Evolutionary conservation across 2,329 filamentous ascomycete species (phyloP), one percentile per base, ranked within the genome.

Genomic region (Pseudocercospora macadamiae): DNA sequence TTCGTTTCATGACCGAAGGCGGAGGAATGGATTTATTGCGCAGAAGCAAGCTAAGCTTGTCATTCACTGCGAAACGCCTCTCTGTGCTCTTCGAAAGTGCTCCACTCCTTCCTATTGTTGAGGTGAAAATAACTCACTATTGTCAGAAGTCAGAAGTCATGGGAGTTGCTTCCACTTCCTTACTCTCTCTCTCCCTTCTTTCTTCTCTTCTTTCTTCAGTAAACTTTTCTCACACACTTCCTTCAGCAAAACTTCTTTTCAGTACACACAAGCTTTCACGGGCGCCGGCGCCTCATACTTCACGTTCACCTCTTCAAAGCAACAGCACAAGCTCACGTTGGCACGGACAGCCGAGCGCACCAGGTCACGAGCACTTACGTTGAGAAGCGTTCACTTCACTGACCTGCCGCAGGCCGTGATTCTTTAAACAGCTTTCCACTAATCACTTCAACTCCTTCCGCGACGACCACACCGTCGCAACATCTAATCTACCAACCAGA

Each of bases 81-180:
- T 19, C n/a, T 8, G n/a, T 28, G 47, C 23, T 7, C 45, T 28
- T 34, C 47, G 16, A 39, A n/a, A 18, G 18, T 39, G 32, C 30
- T 19, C 51, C 51, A n/a, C 8, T 14, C 51, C 14, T 30, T 53
- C 21, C 21, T 53, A 53, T 53, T 53, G 51, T 53, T 18, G 16
- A 42, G 18, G 28, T 26, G 21, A 51, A 34, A 30, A 51, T 36
- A 51, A 19, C 34, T 28, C 51, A 28, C 51, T 42, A 53, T 53
- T 53, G 19, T 53, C 19, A 47, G 25, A 30, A 14, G 2, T 53
- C 16, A 16, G 39, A 4, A 19, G 10, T 4, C 4, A 18, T 45
- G 16, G 4, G 16, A 3, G 3, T 19, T 9, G 12, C n/a, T 18
- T 18, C n/a, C 34, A 42, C 51, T 39, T 53, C 12, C 51, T 42